Conservation (phyloP, 257 asterid species). For the Scutellaria baicalensis region DNA sequence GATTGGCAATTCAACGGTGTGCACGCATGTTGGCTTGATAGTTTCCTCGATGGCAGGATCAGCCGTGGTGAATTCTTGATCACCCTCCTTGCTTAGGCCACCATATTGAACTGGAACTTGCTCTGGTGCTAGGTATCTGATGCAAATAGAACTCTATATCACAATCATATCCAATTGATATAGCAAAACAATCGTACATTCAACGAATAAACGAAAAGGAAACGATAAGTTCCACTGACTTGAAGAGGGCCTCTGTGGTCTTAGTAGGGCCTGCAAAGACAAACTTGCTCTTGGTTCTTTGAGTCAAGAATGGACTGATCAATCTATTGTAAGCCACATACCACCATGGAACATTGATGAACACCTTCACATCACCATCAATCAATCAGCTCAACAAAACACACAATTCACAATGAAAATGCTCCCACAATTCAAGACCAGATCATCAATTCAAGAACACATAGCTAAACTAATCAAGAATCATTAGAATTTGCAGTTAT, state of each 20-base stretch:
- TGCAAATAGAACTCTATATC: neutral
- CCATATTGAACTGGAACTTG: constrained; percentile 87
- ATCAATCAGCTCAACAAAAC: neutral
- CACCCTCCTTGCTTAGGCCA: constrained; percentile 85
- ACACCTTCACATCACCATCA: constrained; percentile 45
- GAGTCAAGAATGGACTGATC: constrained; percentile 84
- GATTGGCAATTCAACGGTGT: constrained; percentile 67
- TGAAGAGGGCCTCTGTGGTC: constrained; percentile 85
- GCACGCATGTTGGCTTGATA: constrained; percentile 72
- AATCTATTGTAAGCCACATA: constrained; percentile 82
- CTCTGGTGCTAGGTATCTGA: constrained; percentile 87
- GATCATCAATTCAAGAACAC: neutral
- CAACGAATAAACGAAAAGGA: neutral
- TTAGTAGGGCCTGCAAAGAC: constrained; percentile 88
- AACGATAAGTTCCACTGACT: constrained; percentile 32
- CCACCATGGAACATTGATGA: constrained; percentile 99
- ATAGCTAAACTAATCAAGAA: no score
- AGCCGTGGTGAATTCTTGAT: constrained; percentile 51
- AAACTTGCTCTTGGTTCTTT: constrained; percentile 97
- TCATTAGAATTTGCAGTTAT: no score
- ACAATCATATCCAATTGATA: neutral
- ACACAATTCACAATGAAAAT: neutral
- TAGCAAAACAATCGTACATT: neutral
- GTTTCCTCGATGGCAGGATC: constrained; percentile 73
- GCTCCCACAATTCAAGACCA: neutral